Percentiles rank a stretch among this genome's conserved stretches.
These are phyloP conservation scores for Pyrus betulifolia DNA, from an alignment of 306 rosid genomes.

Conservation along the genomic window DNA sequence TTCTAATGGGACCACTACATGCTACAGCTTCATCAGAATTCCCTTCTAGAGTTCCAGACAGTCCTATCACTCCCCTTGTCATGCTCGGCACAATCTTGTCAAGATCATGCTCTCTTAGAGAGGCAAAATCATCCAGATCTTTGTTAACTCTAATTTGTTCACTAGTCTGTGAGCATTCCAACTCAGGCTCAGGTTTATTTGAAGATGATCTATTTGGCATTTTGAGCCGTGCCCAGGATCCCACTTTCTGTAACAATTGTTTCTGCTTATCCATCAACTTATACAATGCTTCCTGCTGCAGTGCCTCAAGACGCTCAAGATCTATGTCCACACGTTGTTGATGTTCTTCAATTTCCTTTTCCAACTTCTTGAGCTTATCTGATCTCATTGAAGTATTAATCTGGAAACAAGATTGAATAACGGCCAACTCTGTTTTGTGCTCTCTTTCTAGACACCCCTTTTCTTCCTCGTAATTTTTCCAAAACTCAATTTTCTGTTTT, in stretches of 20 bases:
- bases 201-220: slow-evolving; percentile 23
- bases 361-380: slow-evolving; percentile 28
- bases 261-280: slow-evolving; percentile 29
- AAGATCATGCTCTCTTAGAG: slow-evolving; percentile 16
- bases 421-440: slow-evolving; percentile 24
- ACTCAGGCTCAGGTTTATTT: slow-evolving; percentile 13
- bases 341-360: slow-evolving; percentile 26
- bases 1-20: slow-evolving; percentile 15
- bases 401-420: slow-evolving; percentile 18
- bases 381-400: slow-evolving; percentile 13
- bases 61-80: slow-evolving; percentile 16
- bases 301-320: slow-evolving; percentile 38
- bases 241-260: slow-evolving; percentile 40
- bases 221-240: slow-evolving; percentile 36
- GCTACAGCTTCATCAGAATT: slow-evolving; percentile 13
- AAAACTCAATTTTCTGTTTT: slow-evolving; percentile 17
- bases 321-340: slow-evolving; percentile 18
- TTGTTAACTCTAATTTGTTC: slow-evolving; percentile 18
- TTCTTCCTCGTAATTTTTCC: slow-evolving; percentile 13
- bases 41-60: slow-evolving; percentile 14
- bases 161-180: slow-evolving; percentile 19
- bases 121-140: slow-evolving; percentile 4
- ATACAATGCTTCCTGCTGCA: slow-evolving; percentile 25
- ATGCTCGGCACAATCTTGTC: slow-evolving; percentile 13
- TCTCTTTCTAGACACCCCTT: slow-evolving; percentile 24